Evolutionary conservation across 805 yeast genomes (phyloP), one percentile per base, ranked within the genome.

Genomic region (Spencermartinsiella europaea): DNA sequence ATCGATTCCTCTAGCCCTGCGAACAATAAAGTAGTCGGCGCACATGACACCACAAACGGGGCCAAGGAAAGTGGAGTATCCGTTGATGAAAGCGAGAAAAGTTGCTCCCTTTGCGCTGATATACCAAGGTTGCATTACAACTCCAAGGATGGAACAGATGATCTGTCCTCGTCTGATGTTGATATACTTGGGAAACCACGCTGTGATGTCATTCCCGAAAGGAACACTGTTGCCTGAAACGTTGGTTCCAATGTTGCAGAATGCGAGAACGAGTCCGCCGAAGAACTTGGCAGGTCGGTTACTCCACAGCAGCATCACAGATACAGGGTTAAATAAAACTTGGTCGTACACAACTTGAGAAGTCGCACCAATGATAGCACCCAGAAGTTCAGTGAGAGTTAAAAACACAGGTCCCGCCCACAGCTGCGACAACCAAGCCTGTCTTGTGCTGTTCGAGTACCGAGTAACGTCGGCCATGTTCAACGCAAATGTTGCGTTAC

Each of bases 391-490:
- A 17, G 75, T 72, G 35, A 71, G 45, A 12, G 75, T 69, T 55
- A 71, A 69, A 56, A 73, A 69, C 25, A 71, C 34, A 4, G 76
- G 75, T 40, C 71, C 67, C 12, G 72, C 64, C 16, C 65, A 56
- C 2, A 51, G 28, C 21, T 51, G 55, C 14, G 55, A 35, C 42
- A 33, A 8, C 41, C 37, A 28, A 5, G 49, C 54, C 21, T 34
- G 38, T 12, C 38, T 34, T 17, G 49, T 31, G 25, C 71, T 68
- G 42, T 62, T 63, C 12, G 77, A 70, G 51, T 71, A 73, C 51
- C 78, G 68, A 4, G 77, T 60, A 50, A 72, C 70, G 60, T 74
- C 78, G 0, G 77, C 75, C 19, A 75, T 75, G 58, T 74, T 74
- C 19, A 68, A 67, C 56, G 71, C 70, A 51, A 73, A 68, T 12